Base-by-base conservation (phyloP, 2,329 filamentous ascomycete genomes). In the Pestalotiopsis sp. region DNA sequence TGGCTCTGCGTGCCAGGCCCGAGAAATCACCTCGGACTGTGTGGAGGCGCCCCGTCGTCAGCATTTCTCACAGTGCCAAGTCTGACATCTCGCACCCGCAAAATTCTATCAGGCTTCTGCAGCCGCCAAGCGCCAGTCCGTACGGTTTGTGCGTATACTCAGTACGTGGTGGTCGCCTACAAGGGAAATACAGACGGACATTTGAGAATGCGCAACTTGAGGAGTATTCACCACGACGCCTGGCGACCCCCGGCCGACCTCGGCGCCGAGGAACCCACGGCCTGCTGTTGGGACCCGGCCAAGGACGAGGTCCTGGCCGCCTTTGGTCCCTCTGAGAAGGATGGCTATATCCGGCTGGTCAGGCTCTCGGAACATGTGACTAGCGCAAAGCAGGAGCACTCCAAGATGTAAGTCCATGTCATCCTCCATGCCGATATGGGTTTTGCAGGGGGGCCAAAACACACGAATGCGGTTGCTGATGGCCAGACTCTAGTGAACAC, bases 221-320 rank as follows among this genome's bases (percentile, higher is more conserved):
- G 90, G 81, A 94, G 91, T 79, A 90, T 94, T 75, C 89, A 88
- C 77, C 91, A 93, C 78, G 87, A 88, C 74, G 85, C 88, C 78
- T 91, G 91, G 82, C 86, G 83, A 73, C 84, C 90, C 72, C 84
- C 87, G 66, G 80, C 86, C 71, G 85, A 88, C 70, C 38, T 71
- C 61, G 61, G 73, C 52, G 73, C 71, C 59, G 82, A 91, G 68
- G 85, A 87, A 71, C 85, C 96, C 75, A 92, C 93, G 66, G 91
- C 94, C 38, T 89, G 91, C 68, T 92, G 94, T 76, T 98, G 95
- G 95, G 94, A 98, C 82, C 87, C 91, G 63, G 87, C 90, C 70
- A 90, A 88, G 72, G 92, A 96, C 80, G 89, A 93, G 70, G 81
- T 96, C 66, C 86, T 99, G 75, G 95, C 92, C 82, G 91, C 93